Evolutionary conservation across 257 asterid species (phyloP).

Genomic region (Eustoma russellianum): DNA sequence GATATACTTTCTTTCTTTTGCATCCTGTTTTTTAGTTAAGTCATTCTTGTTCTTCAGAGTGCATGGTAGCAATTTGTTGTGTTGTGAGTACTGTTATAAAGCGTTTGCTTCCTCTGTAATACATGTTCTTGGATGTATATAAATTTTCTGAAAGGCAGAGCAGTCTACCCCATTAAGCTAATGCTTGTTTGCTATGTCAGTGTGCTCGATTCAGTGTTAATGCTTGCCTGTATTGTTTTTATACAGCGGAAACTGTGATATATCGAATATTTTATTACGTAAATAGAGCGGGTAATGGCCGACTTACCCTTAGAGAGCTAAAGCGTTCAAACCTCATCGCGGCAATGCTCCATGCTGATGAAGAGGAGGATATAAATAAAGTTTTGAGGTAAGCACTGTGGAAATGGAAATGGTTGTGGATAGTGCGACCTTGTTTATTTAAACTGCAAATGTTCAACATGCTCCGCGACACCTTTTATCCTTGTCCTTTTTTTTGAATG

Average conservation of each 20-base stretch:
- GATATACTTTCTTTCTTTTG: too few species aligned
- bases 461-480: not conserved
- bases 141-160: too few species aligned
- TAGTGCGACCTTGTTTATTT: too few species aligned
- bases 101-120: too few species aligned
- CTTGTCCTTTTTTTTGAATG: conserved; percentile 4
- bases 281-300: conserved; percentile 91
- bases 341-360: conserved; percentile 99
- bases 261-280: conserved; percentile 95
- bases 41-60: too few species aligned
- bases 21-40: too few species aligned
- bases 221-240: conserved; percentile 37
- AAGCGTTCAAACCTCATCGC: conserved; percentile 78
- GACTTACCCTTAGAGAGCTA: conserved; percentile 89
- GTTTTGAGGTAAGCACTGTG: conserved; percentile 64
- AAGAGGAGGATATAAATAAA: conserved; percentile 98
- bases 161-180: too few species aligned
- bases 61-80: too few species aligned
- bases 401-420: not conserved
- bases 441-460: too few species aligned
- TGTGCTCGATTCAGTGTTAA: conserved; percentile 20
- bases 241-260: conserved; percentile 97
- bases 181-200: too few species aligned
- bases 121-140: too few species aligned
- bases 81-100: too few species aligned